A percentile compares a stretch with the other conserved stretches of the same genome.
Conservation (phyloP, 805 yeast genomes). For the Debaryomyces prosopidis region DNA sequence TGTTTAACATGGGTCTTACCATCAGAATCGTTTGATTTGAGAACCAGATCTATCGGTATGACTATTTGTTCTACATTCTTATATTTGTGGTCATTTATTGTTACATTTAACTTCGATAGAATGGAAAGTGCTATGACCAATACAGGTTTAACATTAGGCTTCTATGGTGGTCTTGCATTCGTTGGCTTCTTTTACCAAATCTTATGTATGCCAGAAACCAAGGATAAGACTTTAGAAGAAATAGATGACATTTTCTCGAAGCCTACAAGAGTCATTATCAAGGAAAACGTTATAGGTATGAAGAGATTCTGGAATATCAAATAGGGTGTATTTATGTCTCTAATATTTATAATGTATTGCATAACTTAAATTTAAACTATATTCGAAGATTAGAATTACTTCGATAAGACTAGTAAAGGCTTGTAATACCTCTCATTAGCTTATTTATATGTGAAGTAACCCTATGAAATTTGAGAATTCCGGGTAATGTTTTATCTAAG, state of each 20-base stretch:
- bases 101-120: constrained; percentile 60
- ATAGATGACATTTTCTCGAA: constrained; percentile 61
- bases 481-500: no score
- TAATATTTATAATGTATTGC: no score
- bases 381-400: no score
- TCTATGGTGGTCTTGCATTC: constrained; percentile 67
- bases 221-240: constrained; percentile 70
- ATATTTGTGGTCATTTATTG: constrained; percentile 63
- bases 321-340: background rate
- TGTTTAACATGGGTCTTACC: constrained; percentile 71
- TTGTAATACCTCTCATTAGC: no score
- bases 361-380: no score
- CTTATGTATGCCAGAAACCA: constrained; percentile 69
- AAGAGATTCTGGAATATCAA: constrained; percentile 14
- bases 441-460: no score
- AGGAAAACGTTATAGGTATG: constrained; percentile 32
- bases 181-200: constrained; percentile 54
- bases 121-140: constrained; percentile 60
- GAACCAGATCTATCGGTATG: constrained; percentile 65
- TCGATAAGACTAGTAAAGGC: no score
- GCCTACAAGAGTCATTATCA: constrained; percentile 42
- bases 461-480: background rate
- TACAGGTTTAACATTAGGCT: constrained; percentile 64
- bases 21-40: constrained; percentile 60
- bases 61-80: constrained; percentile 56